Evolutionary conservation across 768 basidiomycete genomes (phyloP).

Genomic region (Auricularia auricula-judae): DNA sequence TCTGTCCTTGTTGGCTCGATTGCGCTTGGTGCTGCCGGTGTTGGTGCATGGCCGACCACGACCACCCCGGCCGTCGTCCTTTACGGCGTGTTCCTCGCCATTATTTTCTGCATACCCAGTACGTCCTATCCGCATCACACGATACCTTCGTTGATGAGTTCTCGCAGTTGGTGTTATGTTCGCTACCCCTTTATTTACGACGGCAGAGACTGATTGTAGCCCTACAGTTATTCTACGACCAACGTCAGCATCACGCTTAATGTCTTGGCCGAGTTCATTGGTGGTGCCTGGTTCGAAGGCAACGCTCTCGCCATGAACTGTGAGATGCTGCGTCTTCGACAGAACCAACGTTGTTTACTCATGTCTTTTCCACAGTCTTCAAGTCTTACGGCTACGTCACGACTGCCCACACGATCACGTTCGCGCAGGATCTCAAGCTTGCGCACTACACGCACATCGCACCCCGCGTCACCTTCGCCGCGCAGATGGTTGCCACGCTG

Average conservation of each 20-base stretch:
- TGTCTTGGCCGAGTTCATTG: conserved; percentile 29
- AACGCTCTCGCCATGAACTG: conserved; percentile 24
- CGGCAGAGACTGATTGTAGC: no score
- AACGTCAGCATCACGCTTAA: conserved; percentile 26
- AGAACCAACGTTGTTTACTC: no score
- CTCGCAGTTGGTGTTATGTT: neutral
- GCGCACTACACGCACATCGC: conserved; percentile 26
- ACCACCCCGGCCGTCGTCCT: neutral
- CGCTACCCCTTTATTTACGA: neutral
- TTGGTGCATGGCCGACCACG: conserved; percentile 20
- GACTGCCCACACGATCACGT: conserved; percentile 18
- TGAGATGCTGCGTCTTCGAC: no score
- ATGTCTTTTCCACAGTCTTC: conserved; percentile 12
- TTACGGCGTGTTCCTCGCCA: conserved; percentile 9
- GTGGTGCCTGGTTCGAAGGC: conserved; percentile 23
- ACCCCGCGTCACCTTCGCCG: conserved; percentile 22
- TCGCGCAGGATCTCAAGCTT: conserved; percentile 21
- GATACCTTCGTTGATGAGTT: neutral
- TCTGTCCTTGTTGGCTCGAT: conserved; percentile 19
- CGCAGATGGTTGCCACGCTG: conserved; percentile 24
- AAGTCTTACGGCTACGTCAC: conserved; percentile 25
- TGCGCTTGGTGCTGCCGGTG: conserved; percentile 19
- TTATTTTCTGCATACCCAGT: conserved; percentile 13
- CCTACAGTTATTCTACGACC: conserved; percentile 22
- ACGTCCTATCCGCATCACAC: neutral